Conservation (phyloP, 2,329 filamentous ascomycete species). For the Atkinsonella hypoxylon region DNA sequence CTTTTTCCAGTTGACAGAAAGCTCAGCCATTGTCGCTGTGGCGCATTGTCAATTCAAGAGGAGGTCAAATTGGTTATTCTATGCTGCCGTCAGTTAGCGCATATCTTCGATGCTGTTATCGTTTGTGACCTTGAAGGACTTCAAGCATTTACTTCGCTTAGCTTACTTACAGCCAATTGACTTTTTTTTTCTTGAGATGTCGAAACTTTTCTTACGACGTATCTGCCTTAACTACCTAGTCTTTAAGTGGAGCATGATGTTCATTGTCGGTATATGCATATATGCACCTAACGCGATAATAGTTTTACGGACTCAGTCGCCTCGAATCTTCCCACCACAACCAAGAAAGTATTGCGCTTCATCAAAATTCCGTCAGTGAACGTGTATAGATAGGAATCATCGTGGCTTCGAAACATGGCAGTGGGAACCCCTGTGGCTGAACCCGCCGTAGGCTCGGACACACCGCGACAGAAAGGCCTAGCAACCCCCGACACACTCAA, state of each 20-base stretch:
- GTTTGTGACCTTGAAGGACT: not conserved
- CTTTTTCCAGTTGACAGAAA: conserved; percentile 69
- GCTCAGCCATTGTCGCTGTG: conserved; percentile 23
- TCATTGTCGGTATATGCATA: not conserved
- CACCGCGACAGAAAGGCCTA: conserved; percentile 58
- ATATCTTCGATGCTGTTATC: not conserved
- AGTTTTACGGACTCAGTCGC: no score
- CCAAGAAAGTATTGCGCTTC: conserved; percentile 7
- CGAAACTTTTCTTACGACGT: not conserved
- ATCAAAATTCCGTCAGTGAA: conserved; percentile 10
- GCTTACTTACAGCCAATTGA: not conserved
- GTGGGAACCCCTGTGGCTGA: conserved; percentile 37
- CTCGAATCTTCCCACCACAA: not conserved
- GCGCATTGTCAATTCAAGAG: conserved; percentile 1
- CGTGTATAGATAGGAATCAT: not conserved
- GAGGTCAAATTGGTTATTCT: not conserved
- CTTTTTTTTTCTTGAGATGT: not conserved
- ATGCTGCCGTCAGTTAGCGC: not conserved
- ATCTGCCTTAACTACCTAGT: no score
- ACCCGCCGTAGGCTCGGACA: conserved; percentile 42
- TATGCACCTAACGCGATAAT: not conserved
- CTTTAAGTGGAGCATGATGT: no score
- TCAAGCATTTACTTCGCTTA: not conserved
- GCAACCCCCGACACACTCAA: conserved; percentile 73
- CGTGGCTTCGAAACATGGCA: conserved; percentile 34